Percentiles rank a stretch among this genome's conserved stretches.
phyloP scores from a whole-genome alignment of 176 grass and related monocot genomes.

The Oropetium thomaeum region DNA sequence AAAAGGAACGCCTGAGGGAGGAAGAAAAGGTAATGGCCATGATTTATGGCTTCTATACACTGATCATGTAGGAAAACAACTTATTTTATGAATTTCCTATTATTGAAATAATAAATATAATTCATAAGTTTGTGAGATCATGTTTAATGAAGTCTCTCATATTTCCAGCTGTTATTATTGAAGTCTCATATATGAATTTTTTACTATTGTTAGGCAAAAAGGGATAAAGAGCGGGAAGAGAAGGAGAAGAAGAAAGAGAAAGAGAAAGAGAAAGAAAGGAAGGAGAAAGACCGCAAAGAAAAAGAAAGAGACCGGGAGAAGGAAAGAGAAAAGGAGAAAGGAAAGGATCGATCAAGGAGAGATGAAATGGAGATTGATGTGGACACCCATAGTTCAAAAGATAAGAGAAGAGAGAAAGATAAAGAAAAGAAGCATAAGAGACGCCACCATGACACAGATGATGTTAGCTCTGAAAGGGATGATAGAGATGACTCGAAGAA shows the following conservation, averaged over 20 bases:
- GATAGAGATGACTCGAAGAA: constrained; percentile 80
- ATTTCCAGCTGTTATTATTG: not conserved
- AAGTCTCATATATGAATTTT: not conserved
- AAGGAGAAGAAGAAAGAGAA: constrained; percentile 85
- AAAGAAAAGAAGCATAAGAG: constrained; percentile 97
- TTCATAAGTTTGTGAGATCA: not conserved
- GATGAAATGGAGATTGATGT: constrained; percentile 65
- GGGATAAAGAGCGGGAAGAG: constrained; percentile 67
- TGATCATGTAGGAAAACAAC: no score
- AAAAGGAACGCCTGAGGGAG: constrained; percentile 89
- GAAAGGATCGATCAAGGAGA: constrained; percentile 68
- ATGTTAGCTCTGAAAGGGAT: constrained; percentile 77
- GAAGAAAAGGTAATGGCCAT: constrained; percentile 73
- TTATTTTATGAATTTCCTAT: not conserved
- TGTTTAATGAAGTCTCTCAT: no score
- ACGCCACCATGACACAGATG: constrained; percentile 68
- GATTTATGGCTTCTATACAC: not conserved
- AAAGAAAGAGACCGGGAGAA: constrained; percentile 69
- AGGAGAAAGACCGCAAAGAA: constrained; percentile 76
- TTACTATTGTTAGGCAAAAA: constrained; percentile 43
- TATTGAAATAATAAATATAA: not conserved
- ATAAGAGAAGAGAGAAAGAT: constrained; percentile 82
- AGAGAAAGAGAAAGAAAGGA: constrained; percentile 88
- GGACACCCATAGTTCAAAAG: constrained; percentile 62
- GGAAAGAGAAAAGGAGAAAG: constrained; percentile 75